These are phyloP conservation scores for Naematelia encephala DNA, from an alignment of 768 basidiomycete genomes.

Conservation along the genomic window DNA sequence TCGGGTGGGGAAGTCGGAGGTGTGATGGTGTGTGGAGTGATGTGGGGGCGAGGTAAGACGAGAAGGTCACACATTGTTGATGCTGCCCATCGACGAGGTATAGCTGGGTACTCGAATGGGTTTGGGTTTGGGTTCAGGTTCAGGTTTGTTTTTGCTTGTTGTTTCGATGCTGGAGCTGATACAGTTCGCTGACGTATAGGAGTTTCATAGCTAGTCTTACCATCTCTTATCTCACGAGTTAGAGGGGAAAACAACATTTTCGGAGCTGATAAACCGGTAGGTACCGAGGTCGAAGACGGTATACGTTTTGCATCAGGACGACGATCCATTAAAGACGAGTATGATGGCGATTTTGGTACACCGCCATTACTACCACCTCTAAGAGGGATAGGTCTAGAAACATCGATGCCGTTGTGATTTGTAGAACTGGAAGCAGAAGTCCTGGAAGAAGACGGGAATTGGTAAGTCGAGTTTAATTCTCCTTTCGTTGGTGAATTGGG, in stretches of 20 bases:
- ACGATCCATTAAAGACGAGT: slow-evolving; percentile 16
- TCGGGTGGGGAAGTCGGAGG: slow-evolving; percentile 25
- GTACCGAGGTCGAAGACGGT: slow-evolving; percentile 38
- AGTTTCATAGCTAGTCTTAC: neutral
- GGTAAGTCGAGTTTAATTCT: neutral
- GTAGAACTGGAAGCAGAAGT: too few relatives aligned
- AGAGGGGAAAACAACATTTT: slow-evolving; percentile 43
- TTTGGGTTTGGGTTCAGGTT: slow-evolving; percentile 13
- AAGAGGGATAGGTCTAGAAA: slow-evolving; percentile 1
- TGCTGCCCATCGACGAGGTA: slow-evolving; percentile 24
- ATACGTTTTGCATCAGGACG: slow-evolving; percentile 8
- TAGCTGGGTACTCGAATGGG: slow-evolving; percentile 1
- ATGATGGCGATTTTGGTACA: slow-evolving; percentile 24
- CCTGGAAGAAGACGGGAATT: slow-evolving; percentile 2
- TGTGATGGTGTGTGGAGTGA: slow-evolving; percentile 37
- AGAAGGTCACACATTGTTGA: slow-evolving; percentile 37
- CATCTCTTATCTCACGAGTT: slow-evolving; percentile 24
- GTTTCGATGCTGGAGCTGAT: slow-evolving; percentile 1
- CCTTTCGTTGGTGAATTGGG: neutral
- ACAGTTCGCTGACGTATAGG: slow-evolving; percentile 4
- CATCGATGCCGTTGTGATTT: neutral
- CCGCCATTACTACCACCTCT: neutral
- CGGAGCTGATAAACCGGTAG: slow-evolving; percentile 36
- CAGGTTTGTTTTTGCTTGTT: neutral
- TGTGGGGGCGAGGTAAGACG: slow-evolving; percentile 31